Evolutionary conservation across 805 yeast genomes (phyloP), one percentile per base, ranked within the genome.

Genomic region (Suhomyces canberraensis): DNA sequence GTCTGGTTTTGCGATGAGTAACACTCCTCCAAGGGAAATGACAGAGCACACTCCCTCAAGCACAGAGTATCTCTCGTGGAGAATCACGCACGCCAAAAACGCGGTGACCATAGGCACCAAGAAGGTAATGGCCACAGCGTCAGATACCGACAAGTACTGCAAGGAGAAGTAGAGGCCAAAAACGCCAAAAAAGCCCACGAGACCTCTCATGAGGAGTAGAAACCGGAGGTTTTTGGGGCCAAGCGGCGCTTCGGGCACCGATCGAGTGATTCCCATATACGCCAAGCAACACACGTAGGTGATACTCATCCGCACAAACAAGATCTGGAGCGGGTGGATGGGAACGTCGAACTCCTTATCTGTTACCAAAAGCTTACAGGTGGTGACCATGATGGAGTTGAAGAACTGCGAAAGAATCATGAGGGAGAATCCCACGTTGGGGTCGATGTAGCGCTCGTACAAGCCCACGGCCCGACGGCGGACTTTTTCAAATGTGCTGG

Each of bases 81-180:
- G 60, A 3, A 84, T 53, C 2, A 77, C 42, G 72, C 81, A 80
- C 0, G 96, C 95, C 37, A 82, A 58, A 16, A 87, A 58, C 0
- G 88, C 84, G 0, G 95, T 84, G 13, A 84, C 73, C 37, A 84
- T 71, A 0, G 97, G 97, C 0, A 79, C 69, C 50, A 89, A 58
- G 47, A 89, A 89, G 2, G 91, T 78, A 34, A 89, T 81, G 11
- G 84, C 81, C 1, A 86, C 81, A 0, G 95, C 85, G 52, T 89
- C 96, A 8, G 90, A 80, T 4, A 89, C 72, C 34, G 86, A 75
- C 31, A 89, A 66, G 50, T 83, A 85, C 61, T 78, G 71, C 45
- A 89, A 63, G 1, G 95, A 78, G 54, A 70, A 85, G 57, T 86
- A 89, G 52, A 84, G 66, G 3, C 91, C 82, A 51, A 81, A 81